Evolutionary conservation across 495 filamentous ascomycete species (phyloP).

Genomic region (Ascodesmis nigricans): DNA sequence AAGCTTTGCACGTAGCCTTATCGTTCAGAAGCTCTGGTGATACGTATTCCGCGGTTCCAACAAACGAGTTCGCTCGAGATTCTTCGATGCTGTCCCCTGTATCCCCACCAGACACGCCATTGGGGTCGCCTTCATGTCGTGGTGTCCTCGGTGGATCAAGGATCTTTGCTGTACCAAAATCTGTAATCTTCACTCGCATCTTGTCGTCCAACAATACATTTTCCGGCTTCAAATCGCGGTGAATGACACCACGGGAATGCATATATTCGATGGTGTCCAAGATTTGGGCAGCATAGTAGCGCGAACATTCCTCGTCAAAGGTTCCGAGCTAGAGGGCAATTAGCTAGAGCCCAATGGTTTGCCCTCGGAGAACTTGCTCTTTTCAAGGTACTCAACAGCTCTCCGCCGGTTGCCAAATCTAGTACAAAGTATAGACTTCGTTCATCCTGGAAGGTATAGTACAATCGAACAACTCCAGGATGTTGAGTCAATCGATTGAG

Average conservation of each 20-base stretch:
- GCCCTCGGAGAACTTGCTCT: slow-evolving; percentile 23
- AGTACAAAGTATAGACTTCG: slow-evolving; percentile 89
- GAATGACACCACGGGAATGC: slow-evolving; percentile 89
- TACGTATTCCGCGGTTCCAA: slow-evolving; percentile 96
- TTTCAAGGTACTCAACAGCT: slow-evolving; percentile 81
- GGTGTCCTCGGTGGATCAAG: slow-evolving; percentile 41
- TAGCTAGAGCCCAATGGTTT: slow-evolving; percentile 5
- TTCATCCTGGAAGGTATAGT: slow-evolving; percentile 98
- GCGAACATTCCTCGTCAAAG: slow-evolving; percentile 88
- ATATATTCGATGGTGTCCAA: slow-evolving; percentile 94
- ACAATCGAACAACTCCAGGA: slow-evolving; percentile 87
- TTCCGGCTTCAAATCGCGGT: slow-evolving; percentile 92
- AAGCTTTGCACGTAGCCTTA: slow-evolving; percentile 93
- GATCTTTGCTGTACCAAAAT: slow-evolving; percentile 94
- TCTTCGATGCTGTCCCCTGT: slow-evolving; percentile 37
- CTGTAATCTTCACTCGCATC: slow-evolving; percentile 97
- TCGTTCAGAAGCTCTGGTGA: slow-evolving; percentile 87
- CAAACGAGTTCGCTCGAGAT: slow-evolving; percentile 75
- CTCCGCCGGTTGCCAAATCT: slow-evolving; percentile 79
- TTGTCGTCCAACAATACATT: slow-evolving; percentile 88
- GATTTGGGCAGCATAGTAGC: slow-evolving; percentile 91
- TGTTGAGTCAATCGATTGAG: slow-evolving; percentile 90
- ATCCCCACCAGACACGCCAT: slow-evolving; percentile 21
- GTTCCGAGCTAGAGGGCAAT: slow-evolving; percentile 39
- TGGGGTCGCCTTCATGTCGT: slow-evolving; percentile 27